These are phyloP conservation scores for Mycothermus thermophilus DNA, from an alignment of 495 filamentous ascomycete species.

Conservation along the genomic window DNA sequence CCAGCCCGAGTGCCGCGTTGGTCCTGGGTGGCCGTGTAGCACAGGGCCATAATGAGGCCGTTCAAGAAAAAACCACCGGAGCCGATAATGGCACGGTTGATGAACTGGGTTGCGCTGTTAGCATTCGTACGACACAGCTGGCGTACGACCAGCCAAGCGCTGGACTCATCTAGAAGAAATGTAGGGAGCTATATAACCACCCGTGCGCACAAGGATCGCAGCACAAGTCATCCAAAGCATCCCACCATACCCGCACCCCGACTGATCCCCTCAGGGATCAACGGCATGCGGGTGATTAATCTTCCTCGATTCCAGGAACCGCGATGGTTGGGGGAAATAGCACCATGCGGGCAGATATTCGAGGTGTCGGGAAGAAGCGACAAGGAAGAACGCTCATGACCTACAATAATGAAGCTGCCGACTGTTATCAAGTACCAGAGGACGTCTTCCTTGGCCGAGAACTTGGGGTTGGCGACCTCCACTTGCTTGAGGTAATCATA, in stretches of 20 bases:
- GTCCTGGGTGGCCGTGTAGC: conserved; percentile 72
- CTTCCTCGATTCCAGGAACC: conserved; percentile 98
- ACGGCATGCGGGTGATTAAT: conserved; percentile 69
- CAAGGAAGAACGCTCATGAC: conserved; percentile 15
- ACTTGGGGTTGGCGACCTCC: conserved; percentile 28
- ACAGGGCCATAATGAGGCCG: conserved; percentile 60
- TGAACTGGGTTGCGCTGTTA: conserved; percentile 21
- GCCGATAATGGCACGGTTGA: conserved; percentile 38
- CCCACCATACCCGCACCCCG: conserved; percentile 82
- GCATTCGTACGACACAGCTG: too few species aligned
- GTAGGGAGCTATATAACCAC: conserved; percentile 80
- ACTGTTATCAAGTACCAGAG: conserved; percentile 37
- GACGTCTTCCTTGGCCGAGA: conserved; percentile 30
- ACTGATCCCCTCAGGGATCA: conserved; percentile 57
- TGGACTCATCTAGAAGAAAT: conserved; percentile 43
- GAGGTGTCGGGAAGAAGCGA: conserved; percentile 40
- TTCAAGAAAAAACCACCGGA: conserved; percentile 38
- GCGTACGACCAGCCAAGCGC: too few species aligned
- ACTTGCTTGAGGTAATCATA: conserved; percentile 33
- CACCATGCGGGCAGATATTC: conserved; percentile 92
- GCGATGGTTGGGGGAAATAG: conserved; percentile 56
- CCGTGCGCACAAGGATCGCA: conserved; percentile 48
- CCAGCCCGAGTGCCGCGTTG: conserved; percentile 54
- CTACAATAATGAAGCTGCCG: conserved; percentile 30
- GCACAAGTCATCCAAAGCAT: conserved; percentile 70